A percentile compares a stretch with the other conserved stretches of the same genome.
phyloP scores from a whole-genome alignment of 75 land plant genomes.

The Cupressus sempervirens region DNA sequence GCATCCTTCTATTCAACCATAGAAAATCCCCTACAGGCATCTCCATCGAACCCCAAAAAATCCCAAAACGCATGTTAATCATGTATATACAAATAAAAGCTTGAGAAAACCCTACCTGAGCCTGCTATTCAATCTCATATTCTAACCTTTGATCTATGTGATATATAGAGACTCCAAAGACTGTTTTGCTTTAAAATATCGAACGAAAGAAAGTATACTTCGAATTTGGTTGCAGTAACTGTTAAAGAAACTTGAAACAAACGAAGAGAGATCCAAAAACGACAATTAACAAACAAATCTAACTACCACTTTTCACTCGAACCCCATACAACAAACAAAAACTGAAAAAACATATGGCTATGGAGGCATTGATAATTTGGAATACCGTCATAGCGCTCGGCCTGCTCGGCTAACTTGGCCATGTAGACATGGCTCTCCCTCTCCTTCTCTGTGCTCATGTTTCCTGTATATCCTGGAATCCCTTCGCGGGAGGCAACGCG shows the following conservation, averaged over 20 bases:
- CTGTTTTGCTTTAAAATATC: background rate
- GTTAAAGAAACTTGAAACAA: background rate
- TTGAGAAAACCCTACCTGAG: background rate
- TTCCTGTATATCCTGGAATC: slow-evolving; percentile 13
- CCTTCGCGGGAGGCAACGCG: background rate
- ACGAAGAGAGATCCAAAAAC: background rate
- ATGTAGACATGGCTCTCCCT: slow-evolving; percentile 40
- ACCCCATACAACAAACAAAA: background rate
- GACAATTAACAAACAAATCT: background rate
- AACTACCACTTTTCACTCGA: background rate
- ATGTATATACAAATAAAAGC: background rate
- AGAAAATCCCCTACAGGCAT: background rate
- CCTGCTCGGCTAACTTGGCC: slow-evolving; percentile 62
- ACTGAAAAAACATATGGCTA: background rate
- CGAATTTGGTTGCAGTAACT: background rate
- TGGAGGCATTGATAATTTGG: background rate
- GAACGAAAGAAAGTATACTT: background rate
- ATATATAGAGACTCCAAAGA: background rate
- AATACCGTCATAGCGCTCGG: slow-evolving; percentile 59
- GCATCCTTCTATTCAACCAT: background rate
- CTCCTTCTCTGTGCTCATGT: slow-evolving; percentile 29
- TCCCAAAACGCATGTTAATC: background rate
- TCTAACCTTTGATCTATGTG: background rate
- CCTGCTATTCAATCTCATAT: background rate
- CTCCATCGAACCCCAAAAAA: background rate